Evolutionary conservation across 2,329 filamentous ascomycete genomes (phyloP).

Genomic region (Epichloe brachyelytri): DNA sequence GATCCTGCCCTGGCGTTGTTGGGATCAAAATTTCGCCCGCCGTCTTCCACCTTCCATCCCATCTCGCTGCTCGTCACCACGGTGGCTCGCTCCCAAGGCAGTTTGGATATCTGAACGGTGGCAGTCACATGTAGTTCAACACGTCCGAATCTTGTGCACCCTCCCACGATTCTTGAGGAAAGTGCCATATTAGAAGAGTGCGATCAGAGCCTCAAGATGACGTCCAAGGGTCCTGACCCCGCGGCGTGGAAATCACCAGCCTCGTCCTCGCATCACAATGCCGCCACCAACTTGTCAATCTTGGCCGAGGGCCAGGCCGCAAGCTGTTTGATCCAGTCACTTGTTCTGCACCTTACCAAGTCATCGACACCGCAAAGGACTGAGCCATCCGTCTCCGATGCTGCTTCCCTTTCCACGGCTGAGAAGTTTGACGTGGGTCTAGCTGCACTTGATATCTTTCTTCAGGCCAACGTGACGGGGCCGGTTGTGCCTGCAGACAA

Average conservation of each 20-base stretch:
- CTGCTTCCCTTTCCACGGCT: constrained; percentile 2
- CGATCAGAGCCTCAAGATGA: background rate
- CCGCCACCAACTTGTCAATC: constrained; percentile 6
- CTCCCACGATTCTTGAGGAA: background rate
- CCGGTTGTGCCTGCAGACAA: constrained; percentile 46
- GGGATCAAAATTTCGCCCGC: background rate
- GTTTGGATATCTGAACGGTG: no score
- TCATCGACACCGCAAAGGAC: background rate
- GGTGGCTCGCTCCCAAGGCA: background rate
- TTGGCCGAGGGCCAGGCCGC: constrained; percentile 6
- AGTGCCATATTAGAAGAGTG: background rate
- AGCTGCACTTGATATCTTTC: constrained; percentile 54
- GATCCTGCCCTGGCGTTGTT: no score
- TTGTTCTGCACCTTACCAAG: constrained; percentile 1
- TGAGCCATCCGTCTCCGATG: background rate
- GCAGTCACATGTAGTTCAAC: background rate
- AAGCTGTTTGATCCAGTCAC: constrained; percentile 4
- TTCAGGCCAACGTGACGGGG: constrained; percentile 81
- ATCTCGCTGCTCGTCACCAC: background rate
- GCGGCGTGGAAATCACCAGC: constrained; percentile 1
- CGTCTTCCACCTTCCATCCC: background rate
- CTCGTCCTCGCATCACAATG: constrained; percentile 6
- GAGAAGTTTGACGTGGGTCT: constrained; percentile 18
- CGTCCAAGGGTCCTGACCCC: background rate
- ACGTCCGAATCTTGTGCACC: background rate